phyloP scores from a whole-genome alignment of 164 flowering plant species.

The Vitis amurensis region DNA sequence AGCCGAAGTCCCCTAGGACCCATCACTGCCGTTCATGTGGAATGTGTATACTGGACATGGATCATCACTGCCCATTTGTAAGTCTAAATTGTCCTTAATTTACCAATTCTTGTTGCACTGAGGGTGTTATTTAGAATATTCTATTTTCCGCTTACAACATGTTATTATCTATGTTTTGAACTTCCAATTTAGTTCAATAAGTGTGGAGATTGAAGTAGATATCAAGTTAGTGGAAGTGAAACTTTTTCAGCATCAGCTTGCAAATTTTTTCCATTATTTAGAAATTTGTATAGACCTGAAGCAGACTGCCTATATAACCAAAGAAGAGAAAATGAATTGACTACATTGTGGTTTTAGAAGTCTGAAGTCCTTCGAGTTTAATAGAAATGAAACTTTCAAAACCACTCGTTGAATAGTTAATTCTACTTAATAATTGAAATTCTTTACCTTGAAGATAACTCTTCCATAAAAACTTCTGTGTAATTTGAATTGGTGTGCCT shows the following conservation, averaged over 20 bases:
- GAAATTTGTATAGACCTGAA: not conserved
- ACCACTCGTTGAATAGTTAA: too few species aligned
- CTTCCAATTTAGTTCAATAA: not conserved
- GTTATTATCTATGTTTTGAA: not conserved
- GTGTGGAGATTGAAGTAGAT: not conserved
- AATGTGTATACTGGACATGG: slow-evolving; percentile 89
- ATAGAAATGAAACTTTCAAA: too few species aligned
- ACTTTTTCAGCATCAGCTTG: not conserved
- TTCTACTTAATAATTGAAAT: too few species aligned
- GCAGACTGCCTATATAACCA: not conserved
- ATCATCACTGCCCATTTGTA: slow-evolving; percentile 99
- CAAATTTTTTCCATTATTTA: not conserved
- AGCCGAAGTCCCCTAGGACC: slow-evolving; percentile 84
- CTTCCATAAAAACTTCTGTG: too few species aligned
- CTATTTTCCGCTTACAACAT: not conserved
- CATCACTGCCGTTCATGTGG: slow-evolving; percentile 96
- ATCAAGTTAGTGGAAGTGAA: not conserved
- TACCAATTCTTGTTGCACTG: not conserved
- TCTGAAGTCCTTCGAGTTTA: too few species aligned
- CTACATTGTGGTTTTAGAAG: not conserved
- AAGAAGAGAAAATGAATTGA: not conserved
- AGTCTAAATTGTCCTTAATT: slow-evolving; percentile 29
- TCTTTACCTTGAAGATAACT: too few species aligned
- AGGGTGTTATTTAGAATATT: not conserved
- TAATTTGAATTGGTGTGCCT: too few species aligned